A percentile compares a stretch with the other conserved stretches of the same genome.
Conservation (phyloP, 1,139 yeast genomes). For the Blastobotrys aristatus region DNA sequence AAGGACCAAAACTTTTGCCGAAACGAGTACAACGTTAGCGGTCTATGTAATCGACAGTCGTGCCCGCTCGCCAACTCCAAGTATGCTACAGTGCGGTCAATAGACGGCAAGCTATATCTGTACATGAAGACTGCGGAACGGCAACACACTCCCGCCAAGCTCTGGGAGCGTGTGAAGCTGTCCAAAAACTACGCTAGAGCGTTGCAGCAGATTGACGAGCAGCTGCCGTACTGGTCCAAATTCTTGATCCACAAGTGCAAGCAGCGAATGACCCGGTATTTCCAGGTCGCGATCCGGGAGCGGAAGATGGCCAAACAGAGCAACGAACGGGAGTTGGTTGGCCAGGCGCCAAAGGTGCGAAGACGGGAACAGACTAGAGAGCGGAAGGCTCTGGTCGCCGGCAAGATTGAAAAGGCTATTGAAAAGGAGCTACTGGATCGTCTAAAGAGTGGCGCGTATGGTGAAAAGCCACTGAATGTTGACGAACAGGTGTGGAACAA, state of each 20-base stretch:
- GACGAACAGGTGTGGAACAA: slow-evolving; percentile 95
- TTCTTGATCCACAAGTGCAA: slow-evolving; percentile 89
- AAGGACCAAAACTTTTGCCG: slow-evolving; percentile 80
- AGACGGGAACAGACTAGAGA: slow-evolving; percentile 92
- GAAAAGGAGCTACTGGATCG: slow-evolving; percentile 93
- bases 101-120: slow-evolving; percentile 81
- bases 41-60: slow-evolving; percentile 85
- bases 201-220: slow-evolving; percentile 78
- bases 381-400: slow-evolving; percentile 93
- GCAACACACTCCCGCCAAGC: slow-evolving; percentile 86
- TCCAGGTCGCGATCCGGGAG: slow-evolving; percentile 95
- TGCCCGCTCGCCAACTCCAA: slow-evolving; percentile 95
- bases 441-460: slow-evolving; percentile 95
- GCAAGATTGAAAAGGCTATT: slow-evolving; percentile 91
- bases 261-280: slow-evolving; percentile 87
- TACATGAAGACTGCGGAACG: slow-evolving; percentile 98
- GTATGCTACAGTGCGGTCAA: slow-evolving; percentile 88
- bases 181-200: slow-evolving; percentile 87
- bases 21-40: slow-evolving; percentile 83
- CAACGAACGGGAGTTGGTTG: slow-evolving; percentile 84
- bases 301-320: slow-evolving; percentile 86
- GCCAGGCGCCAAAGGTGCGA: slow-evolving; percentile 82
- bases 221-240: slow-evolving; percentile 88
- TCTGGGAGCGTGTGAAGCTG: slow-evolving; percentile 91
- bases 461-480: slow-evolving; percentile 94